Base-by-base conservation (phyloP, 148 eudicot species). In the Spergularia marina region DNA sequence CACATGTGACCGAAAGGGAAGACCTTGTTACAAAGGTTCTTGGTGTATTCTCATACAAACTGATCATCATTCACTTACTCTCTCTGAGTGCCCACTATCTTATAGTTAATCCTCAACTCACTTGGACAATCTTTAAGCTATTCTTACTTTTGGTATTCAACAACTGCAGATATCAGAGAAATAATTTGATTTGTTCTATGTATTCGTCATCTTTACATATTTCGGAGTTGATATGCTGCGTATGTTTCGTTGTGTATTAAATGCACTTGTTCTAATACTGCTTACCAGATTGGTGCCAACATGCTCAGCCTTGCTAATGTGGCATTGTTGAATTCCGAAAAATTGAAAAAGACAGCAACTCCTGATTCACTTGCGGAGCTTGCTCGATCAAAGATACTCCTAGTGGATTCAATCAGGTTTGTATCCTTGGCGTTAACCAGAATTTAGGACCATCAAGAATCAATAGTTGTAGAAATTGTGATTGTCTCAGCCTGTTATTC, bases 281-380 rank as follows among this genome's bases (percentile, higher is more conserved):
- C 34, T 76, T 80, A 56, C 54, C 84, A 94, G 98, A 84, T 84
- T 76, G 88, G 91, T 53, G 87, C 89, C n/a, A 91, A 94, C 83
- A 80, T 87, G 87, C 86, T 91, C 63, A 65, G 87, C 78, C 80
- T 94, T 70, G 98, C 89, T 77, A 78, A 87, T 75, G 82, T 94
- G 81, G 75, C 83, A 84, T 82, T 85, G 78, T 83, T 86, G 60
- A 84, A 80, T 52, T 75, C 77, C 5, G 76, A 79, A 75, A 81
- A 76, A 44, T 74, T 82, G 70, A 83, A 71, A 68, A 84, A 83
- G 81, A 71, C 62, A 4, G 77, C 81, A 79, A 40, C 61, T 62
- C 78, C 92, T 55, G 81, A 88, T 79, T 89, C 89, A 52, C 76
- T 73, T 69, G 66, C 76, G 64, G 90, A 88, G 80, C 86, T 90